Base-by-base conservation (phyloP, 176 grass and related monocot genomes). In the Hsuehochloa calcarea region DNA sequence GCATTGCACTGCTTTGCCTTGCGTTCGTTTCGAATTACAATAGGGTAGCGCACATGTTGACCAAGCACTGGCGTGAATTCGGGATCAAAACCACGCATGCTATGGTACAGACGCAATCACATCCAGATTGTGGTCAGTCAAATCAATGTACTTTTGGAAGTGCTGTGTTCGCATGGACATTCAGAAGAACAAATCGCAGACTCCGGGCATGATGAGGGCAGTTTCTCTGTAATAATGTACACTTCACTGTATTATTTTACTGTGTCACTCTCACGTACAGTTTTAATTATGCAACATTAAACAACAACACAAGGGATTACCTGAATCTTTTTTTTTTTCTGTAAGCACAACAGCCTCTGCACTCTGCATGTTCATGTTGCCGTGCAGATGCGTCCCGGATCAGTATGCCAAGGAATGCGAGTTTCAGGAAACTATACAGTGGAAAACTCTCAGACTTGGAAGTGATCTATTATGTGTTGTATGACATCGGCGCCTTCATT, bases 381-480 rank as follows among this genome's bases (percentile, higher is more conserved):
- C 51, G n/a, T 6, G 39, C 20, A 5, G 4, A 29, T 7, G 43
- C 26, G 5, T 22, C 0, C 40, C 27, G 8, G 34, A 69, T 17
- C 46, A 10, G 31, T 7, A 23, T 15, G 19, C 2, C 27, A 66
- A 6, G 45, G n/a, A 22, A 10, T 5, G 52, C 35, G 47, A 20
- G 51, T 59, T 46, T 26, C 22, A 22, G 35, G 23, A 10, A 27
- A 39, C 12, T 10, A 12, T 69, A 11, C 6, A 13, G 4, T n/a
- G 2, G 1, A 38, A 5, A 25, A 25, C 10, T 55, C 17, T 93
- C 56, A 90, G 29, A 84, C 86, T 45, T 79, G 84, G 51, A 94
- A 94, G 75, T 94, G 87, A 35, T 92, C 90, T 82, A 94, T 94
- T 19, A 90, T 87, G 82, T 94, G 92, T 8, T 88, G 92, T 79